These are phyloP conservation scores for Verbena officinalis DNA, from an alignment of 257 asterid genomes.

Conservation along the genomic window DNA sequence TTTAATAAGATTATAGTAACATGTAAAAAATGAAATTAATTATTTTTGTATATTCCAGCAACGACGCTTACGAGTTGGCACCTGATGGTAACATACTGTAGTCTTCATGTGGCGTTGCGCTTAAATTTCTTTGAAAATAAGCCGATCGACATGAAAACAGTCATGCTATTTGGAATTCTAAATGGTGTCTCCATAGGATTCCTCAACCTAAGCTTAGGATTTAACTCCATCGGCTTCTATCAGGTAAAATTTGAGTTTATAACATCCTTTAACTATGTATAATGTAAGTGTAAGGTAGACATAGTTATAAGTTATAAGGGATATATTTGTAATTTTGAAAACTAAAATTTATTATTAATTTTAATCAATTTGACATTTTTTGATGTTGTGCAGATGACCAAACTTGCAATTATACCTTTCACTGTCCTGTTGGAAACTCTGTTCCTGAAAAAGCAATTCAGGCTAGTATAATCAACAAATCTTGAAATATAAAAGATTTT, in stretches of 20 bases:
- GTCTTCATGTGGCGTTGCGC: slow-evolving; percentile 73
- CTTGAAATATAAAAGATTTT: too few relatives aligned
- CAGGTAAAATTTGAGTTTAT: slow-evolving; percentile 50
- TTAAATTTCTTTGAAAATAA: slow-evolving; percentile 80
- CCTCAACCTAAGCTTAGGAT: slow-evolving; percentile 89
- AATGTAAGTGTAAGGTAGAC: too few relatives aligned
- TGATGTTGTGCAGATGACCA: slow-evolving; percentile 92
- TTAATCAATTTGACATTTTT: slow-evolving; percentile 10
- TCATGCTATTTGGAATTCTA: slow-evolving; percentile 65
- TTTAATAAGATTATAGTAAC: not conserved
- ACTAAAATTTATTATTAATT: not conserved
- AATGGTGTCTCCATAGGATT: slow-evolving; percentile 90
- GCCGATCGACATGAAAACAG: slow-evolving; percentile 69
- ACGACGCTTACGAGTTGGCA: slow-evolving; percentile 98
- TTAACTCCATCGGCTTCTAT: slow-evolving; percentile 89
- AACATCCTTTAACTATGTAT: too few relatives aligned
- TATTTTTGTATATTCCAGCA: slow-evolving; percentile 46
- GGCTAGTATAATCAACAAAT: slow-evolving; percentile 37
- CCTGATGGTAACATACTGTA: slow-evolving; percentile 88
- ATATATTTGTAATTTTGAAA: too few relatives aligned
- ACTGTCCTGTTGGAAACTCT: slow-evolving; percentile 80
- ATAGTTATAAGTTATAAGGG: too few relatives aligned
- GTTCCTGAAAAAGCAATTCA: slow-evolving; percentile 81
- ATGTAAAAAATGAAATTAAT: not conserved
- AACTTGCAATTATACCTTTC: slow-evolving; percentile 92